phyloP scores from a whole-genome alignment of 2,329 filamentous ascomycete species.

The Arthrobotrys pseudoclavata region DNA sequence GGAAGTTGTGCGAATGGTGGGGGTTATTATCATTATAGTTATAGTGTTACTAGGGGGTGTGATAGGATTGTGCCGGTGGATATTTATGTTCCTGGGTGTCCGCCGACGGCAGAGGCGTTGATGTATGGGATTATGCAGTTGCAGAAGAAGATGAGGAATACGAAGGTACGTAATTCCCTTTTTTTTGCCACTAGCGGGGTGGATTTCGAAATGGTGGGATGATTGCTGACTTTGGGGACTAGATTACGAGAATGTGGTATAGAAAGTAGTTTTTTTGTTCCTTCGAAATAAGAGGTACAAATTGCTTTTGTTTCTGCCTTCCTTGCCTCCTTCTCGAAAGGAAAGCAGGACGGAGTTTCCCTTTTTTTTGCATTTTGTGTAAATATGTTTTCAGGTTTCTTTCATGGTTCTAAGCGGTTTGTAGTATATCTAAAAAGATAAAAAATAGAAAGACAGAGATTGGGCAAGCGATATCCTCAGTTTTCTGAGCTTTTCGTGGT shows the following conservation, averaged over 20 bases:
- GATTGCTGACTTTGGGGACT: not conserved
- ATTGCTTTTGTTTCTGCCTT: not conserved
- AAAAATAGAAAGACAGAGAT: conserved; percentile 18
- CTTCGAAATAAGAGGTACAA: not conserved
- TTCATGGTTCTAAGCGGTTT: conserved; percentile 25
- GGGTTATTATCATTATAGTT: conserved; percentile 89
- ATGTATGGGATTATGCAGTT: conserved; percentile 81
- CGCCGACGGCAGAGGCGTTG: conserved; percentile 74
- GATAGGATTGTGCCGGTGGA: conserved; percentile 84
- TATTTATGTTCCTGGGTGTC: conserved; percentile 83
- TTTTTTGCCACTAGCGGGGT: not conserved
- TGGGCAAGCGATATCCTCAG: too few relatives aligned
- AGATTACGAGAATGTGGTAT: conserved; percentile 71
- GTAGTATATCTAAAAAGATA: conserved; percentile 18
- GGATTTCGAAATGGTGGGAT: not conserved
- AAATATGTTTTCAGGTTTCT: conserved; percentile 29
- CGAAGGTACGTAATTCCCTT: conserved; percentile 64
- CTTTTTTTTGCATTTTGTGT: conserved; percentile 8
- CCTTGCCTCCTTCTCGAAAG: not conserved
- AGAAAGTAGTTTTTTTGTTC: conserved; percentile 66
- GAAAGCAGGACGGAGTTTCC: not conserved
- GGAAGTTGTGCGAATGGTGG: conserved; percentile 87
- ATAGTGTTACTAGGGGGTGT: conserved; percentile 80
- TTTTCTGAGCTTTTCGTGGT: too few relatives aligned
- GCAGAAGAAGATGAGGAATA: conserved; percentile 79